Base-by-base conservation (phyloP, 768 basidiomycete genomes). In the Dentipellis sp. region DNA sequence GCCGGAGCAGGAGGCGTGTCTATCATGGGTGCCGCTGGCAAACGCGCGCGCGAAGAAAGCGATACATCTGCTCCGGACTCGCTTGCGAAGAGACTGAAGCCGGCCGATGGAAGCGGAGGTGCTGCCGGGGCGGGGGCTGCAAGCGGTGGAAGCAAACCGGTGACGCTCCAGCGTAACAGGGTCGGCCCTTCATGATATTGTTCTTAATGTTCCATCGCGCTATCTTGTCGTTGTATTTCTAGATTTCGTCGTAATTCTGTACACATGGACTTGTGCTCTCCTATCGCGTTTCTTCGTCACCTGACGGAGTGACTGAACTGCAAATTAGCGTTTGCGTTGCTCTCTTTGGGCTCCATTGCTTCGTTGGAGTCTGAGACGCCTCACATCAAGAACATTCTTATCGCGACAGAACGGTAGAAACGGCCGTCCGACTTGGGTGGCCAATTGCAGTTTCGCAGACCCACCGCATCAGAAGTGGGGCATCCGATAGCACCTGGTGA, bases 161-260 rank as follows among this genome's bases (percentile, higher is more conserved):
- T 62, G 21, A 54, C 56, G 3, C 39, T 59, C 36, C 64, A 57
- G 35, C 57, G 54, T 9, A 57, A 56, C 50, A 58, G 52, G 54
- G 60, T 56, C 17, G 54, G 75, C 65, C 53, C 78, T 58, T 53
- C 66, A 65, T 55, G 76, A 69, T 50, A 21, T 35, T 8, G n/a
- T 14, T 16, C n/a, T 19, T 36, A 78, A 66, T 53, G 75, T 66
- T 45, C n/a, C 19, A 9, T 45, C 19, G 14, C 16, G 42, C 16
- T 17, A 45, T 45, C 42, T 19, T 45, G 42, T 29, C 29, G 6
- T 17, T 45, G 42, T 45, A 45, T 45, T 45, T 45, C 42, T 45
- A 45, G 42, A 45, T 10, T 3, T 45, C 19, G n/a, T 9, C n/a
- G n/a, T 45, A n/a, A n/a, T 42, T 17, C 19, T 45, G 42, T 45